A percentile compares a stretch with the other conserved stretches of the same genome.
phyloP scores from a whole-genome alignment of 179 eudicot species.

The Spergularia azorica region DNA sequence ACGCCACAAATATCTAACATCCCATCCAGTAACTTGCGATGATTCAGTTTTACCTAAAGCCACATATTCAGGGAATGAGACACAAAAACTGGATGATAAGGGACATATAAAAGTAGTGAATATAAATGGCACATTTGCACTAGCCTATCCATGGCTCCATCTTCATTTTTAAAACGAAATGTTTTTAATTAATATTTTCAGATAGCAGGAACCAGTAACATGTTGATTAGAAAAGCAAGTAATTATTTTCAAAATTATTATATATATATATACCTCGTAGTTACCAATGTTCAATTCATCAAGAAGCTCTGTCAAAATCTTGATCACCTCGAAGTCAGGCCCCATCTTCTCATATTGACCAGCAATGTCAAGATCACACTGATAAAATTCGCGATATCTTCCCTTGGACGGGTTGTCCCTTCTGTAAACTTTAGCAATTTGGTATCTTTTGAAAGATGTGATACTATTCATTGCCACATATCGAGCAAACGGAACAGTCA shows the following conservation, averaged over 20 bases:
- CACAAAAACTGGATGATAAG: neutral
- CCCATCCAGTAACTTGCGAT: conserved; percentile 91
- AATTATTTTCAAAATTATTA: neutral
- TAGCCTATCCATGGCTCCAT: neutral
- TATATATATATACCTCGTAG: conserved; percentile 68
- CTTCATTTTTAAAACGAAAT: too few species aligned
- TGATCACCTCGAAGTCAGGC: conserved; percentile 89
- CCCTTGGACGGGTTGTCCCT: conserved; percentile 99
- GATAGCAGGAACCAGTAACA: too few species aligned
- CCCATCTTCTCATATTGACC: conserved; percentile 89
- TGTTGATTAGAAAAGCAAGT: neutral
- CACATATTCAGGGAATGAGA: conserved; percentile 7
- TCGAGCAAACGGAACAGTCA: conserved; percentile 97
- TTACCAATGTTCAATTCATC: conserved; percentile 84
- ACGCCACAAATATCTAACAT: conserved; percentile 95
- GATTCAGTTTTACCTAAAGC: conserved; percentile 84
- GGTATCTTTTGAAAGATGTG: conserved; percentile 89
- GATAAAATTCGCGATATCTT: conserved; percentile 96
- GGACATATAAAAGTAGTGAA: neutral
- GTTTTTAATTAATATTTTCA: too few species aligned
- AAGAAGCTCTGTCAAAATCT: conserved; percentile 88
- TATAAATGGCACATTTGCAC: neutral
- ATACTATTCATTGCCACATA: conserved; percentile 90
- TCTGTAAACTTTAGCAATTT: conserved; percentile 93
- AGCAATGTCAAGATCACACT: conserved; percentile 95